A percentile compares a stretch with the other conserved stretches of the same genome.
Conservation (phyloP, 371 early-diverging fungal species). For the Mortierella sp. region DNA sequence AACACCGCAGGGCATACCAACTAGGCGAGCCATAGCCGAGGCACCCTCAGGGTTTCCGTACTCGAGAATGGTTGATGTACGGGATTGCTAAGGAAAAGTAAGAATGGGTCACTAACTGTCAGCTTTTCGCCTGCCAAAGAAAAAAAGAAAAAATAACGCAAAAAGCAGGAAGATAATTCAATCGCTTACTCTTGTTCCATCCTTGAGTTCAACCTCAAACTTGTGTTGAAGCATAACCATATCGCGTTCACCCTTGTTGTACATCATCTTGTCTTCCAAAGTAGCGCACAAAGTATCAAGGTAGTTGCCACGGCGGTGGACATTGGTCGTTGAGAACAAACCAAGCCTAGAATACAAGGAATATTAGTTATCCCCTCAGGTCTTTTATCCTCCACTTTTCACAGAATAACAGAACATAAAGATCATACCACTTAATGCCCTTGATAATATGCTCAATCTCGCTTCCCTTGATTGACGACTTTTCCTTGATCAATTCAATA, state of each 20-base stretch:
- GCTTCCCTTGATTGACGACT: slow-evolving; percentile 44
- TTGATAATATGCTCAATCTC: slow-evolving; percentile 67
- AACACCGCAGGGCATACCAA: slow-evolving; percentile 97
- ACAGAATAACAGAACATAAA: background rate
- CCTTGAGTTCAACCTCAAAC: slow-evolving; percentile 90
- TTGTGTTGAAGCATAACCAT: slow-evolving; percentile 97
- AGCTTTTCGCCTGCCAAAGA: background rate
- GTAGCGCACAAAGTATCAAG: slow-evolving; percentile 96
- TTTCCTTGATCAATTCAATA: slow-evolving; percentile 44
- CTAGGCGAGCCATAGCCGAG: slow-evolving; percentile 98
- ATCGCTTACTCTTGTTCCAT: slow-evolving; percentile 65
- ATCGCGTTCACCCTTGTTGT: slow-evolving; percentile 93
- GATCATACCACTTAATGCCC: slow-evolving; percentile 74
- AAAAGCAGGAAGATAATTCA: background rate
- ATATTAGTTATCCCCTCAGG: background rate
- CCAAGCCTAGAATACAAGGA: slow-evolving; percentile 71
- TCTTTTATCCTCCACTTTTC: background rate
- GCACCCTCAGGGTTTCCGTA: slow-evolving; percentile 91
- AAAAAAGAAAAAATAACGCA: background rate
- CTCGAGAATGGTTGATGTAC: slow-evolving; percentile 92
- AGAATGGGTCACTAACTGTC: background rate
- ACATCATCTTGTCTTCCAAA: slow-evolving; percentile 95
- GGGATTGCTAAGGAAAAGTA: slow-evolving; percentile 66
- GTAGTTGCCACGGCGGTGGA: slow-evolving; percentile 80
- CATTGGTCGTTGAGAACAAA: slow-evolving; percentile 75